phyloP scores from a whole-genome alignment of 352 stramenopile genomes.

The Globisporangium canariense region DNA sequence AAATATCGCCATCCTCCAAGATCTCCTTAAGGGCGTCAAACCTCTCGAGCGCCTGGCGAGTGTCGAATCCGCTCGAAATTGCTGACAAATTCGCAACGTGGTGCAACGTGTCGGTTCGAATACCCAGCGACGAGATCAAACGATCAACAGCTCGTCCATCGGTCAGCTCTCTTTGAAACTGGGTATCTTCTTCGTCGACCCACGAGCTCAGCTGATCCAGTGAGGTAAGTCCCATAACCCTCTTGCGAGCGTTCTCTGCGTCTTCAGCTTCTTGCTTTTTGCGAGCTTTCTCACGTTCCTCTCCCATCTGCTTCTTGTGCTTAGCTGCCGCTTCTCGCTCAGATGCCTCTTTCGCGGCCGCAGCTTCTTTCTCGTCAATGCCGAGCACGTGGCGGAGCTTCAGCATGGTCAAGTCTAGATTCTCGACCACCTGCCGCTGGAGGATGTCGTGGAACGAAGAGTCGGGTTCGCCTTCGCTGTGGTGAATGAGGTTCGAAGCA shows the following conservation, averaged over 20 bases:
- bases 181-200: conserved; percentile 23
- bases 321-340: background rate
- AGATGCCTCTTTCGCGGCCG: conserved; percentile 18
- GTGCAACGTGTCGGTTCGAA: background rate
- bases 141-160: conserved; percentile 2
- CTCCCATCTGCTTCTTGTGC: conserved; percentile 15
- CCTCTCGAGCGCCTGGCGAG: background rate
- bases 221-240: conserved; percentile 52
- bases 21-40: conserved; percentile 3
- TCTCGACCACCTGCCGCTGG: conserved; percentile 43
- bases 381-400: conserved; percentile 52
- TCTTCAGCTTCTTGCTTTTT: conserved; percentile 29
- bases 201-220: conserved; percentile 44
- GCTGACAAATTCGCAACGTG: background rate
- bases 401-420: conserved; percentile 63
- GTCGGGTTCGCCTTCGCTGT: background rate
- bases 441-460: conserved; percentile 35
- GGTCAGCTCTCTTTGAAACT: conserved; percentile 6
- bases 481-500: background rate
- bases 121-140: background rate
- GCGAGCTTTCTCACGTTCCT: conserved; percentile 21
- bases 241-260: conserved; percentile 30
- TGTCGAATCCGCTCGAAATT: background rate
- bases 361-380: conserved; percentile 47
- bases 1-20: background rate